phyloP scores from a whole-genome alignment of 768 basidiomycete genomes.

The Nevesoporus exiguus region DNA sequence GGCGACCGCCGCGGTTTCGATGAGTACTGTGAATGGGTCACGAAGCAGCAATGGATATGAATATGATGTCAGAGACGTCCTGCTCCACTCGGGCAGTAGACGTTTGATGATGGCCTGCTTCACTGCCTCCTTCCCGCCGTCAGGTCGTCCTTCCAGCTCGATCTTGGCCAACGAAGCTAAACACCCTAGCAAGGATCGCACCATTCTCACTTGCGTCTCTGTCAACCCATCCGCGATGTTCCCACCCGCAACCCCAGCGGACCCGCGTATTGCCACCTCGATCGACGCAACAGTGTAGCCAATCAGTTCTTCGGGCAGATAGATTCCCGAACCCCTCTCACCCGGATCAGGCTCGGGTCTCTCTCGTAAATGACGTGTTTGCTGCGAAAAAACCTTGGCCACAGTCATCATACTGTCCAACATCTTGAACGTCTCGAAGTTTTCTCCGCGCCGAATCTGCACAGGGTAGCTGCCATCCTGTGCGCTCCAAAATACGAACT shows the following conservation, averaged over 20 bases:
- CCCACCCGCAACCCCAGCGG: constrained; percentile 38
- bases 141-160: constrained; percentile 65
- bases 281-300: constrained; percentile 83
- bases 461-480: constrained; percentile 70
- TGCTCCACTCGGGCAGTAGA: constrained; percentile 87
- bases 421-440: constrained; percentile 70
- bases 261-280: constrained; percentile 78
- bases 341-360: constrained; percentile 66
- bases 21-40: constrained; percentile 85
- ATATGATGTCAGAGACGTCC: constrained; percentile 77
- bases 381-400: constrained; percentile 75
- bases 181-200: constrained; percentile 72
- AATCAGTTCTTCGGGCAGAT: constrained; percentile 87
- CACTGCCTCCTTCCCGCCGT: constrained; percentile 74
- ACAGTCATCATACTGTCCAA: constrained; percentile 82
- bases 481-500: constrained; percentile 86
- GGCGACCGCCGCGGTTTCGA: constrained; percentile 87
- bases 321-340: constrained; percentile 81
- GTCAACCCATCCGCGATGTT: constrained; percentile 62
- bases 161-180: constrained; percentile 62
- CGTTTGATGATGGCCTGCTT: constrained; percentile 87
- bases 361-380: constrained; percentile 79
- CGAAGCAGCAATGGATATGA: constrained; percentile 84
- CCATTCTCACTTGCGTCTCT: constrained; percentile 72
- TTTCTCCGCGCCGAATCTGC: constrained; percentile 51